These are phyloP conservation scores for Pezicula carpinea DNA, from an alignment of 2,329 filamentous ascomycete species.

Conservation along the genomic window DNA sequence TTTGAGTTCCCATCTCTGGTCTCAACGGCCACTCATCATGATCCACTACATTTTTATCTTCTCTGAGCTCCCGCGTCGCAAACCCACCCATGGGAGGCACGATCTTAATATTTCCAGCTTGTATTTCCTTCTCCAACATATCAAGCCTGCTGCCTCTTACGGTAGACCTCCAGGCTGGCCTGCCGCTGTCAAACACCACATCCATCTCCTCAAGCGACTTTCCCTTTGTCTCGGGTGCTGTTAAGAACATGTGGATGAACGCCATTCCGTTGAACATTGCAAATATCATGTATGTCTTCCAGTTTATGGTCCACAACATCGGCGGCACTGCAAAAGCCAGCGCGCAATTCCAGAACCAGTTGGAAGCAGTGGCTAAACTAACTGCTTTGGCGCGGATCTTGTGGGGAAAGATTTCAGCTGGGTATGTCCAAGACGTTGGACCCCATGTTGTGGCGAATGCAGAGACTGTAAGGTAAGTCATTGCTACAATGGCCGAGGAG, in stretches of 20 bases:
- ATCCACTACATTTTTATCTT: background rate
- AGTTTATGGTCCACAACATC: conserved; percentile 51
- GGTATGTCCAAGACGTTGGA: conserved; percentile 46
- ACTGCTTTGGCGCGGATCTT: conserved; percentile 70
- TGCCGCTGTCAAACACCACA: conserved; percentile 60
- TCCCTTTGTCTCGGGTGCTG: conserved; percentile 64
- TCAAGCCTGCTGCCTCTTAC: conserved; percentile 40
- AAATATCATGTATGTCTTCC: conserved; percentile 70
- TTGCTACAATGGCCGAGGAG: conserved; percentile 62
- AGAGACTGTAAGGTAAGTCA: conserved; percentile 69
- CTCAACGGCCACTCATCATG: background rate
- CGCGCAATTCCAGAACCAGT: conserved; percentile 72
- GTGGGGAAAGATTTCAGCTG: conserved; percentile 64
- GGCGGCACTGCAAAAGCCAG: conserved; percentile 50
- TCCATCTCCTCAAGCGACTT: conserved; percentile 76
- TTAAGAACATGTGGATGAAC: conserved; percentile 63
- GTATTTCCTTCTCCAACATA: conserved; percentile 42
- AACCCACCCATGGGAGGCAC: conserved; percentile 8
- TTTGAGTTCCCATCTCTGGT: background rate
- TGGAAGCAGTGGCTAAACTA: conserved; percentile 68
- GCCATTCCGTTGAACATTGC: conserved; percentile 66
- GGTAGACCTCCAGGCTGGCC: conserved; percentile 52
- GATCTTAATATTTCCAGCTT: conserved; percentile 29
- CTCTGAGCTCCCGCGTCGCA: background rate
- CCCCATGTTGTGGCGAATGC: conserved; percentile 61